Evolutionary conservation across 176 grass and related monocot species (phyloP), one percentile per base, ranked within the genome.

Genomic region (Eragrostis nindensis): DNA sequence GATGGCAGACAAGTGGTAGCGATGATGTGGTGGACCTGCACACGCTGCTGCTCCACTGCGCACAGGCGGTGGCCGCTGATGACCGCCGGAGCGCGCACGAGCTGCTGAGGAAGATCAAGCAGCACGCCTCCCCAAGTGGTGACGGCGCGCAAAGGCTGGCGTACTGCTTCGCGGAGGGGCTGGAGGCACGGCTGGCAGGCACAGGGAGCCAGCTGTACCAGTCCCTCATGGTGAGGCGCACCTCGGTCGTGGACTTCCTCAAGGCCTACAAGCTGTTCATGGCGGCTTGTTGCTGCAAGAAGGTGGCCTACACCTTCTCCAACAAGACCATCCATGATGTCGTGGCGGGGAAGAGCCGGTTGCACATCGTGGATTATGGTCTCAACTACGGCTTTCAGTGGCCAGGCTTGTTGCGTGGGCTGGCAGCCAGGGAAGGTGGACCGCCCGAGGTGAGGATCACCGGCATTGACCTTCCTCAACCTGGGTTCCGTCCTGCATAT

Each of bases 101-200:
- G 17, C 84, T 95, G 19, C 61, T 95, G 17, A 68, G 49, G 64
- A 63, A 81, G 52, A 86, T 95, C 73, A 83, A 69, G 40, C 69
- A 81, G 45, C 67, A 86, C 66, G 56, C 93, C 0, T 74, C 85
- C 1, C 38, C 85, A 0, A 62, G 19, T 1, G 93, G 90, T 0
- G 85, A 92, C 50, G 85, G 74, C 4, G 32, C 62, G 43, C 87
- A 95, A 76, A 52, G 93, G 69, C 43, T 95, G 75, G 93, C 93
- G 2, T 82, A 92, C 49, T 92, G 71, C 62, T 95, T 95, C 52
- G 76, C 81, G 0, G 85, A 95, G 11, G 93, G 74, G 26, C 82
- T 95, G 41, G 87, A 95, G 56, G 87, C 90, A 41, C 87, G 93
- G 56, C 74, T 95, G 3, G 85, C 78, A 7, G 93, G 93, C 62